Evolutionary conservation across 805 yeast species (phyloP).

Genomic region (Candida multigemmis): DNA sequence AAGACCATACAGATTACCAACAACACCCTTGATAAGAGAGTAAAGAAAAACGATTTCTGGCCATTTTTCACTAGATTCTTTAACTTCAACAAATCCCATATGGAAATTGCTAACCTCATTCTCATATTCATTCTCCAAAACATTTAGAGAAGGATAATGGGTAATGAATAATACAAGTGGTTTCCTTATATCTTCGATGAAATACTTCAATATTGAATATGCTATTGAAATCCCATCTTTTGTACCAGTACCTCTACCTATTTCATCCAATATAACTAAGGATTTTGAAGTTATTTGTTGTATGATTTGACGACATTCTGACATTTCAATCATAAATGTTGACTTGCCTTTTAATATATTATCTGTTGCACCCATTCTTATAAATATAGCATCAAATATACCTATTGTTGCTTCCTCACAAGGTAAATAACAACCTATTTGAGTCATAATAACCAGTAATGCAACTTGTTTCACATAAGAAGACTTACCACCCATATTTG

Average conservation of each 20-base stretch:
- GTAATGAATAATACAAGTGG: slow-evolving; percentile 74
- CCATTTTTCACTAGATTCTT: slow-evolving; percentile 15
- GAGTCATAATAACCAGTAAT: slow-evolving; percentile 60
- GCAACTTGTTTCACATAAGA: slow-evolving; percentile 72
- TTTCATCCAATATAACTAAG: slow-evolving; percentile 61
- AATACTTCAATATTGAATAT: slow-evolving; percentile 55
- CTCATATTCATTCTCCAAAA: slow-evolving; percentile 33
- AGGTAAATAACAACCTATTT: slow-evolving; percentile 70
- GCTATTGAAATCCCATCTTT: slow-evolving; percentile 80
- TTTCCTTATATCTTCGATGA: slow-evolving; percentile 23
- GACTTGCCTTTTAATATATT: slow-evolving; percentile 67
- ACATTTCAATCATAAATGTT: slow-evolving; percentile 74
- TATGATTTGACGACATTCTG: slow-evolving; percentile 54
- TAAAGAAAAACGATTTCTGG: slow-evolving; percentile 32
- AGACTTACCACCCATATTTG: slow-evolving; percentile 85
- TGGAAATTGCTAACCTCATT: slow-evolving; percentile 49
- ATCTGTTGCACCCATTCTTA: slow-evolving; percentile 84
- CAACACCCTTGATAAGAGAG: slow-evolving; percentile 26
- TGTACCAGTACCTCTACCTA: slow-evolving; percentile 72
- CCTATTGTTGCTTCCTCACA: slow-evolving; percentile 55
- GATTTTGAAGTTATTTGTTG: slow-evolving; percentile 44
- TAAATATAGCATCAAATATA: slow-evolving; percentile 65
- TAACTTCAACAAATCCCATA: slow-evolving; percentile 50
- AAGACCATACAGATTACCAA: slow-evolving; percentile 65
- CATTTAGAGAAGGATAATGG: slow-evolving; percentile 65